Conservation (phyloP, 1,284 basidiomycete species). For the Leccinum pallidistipes region DNA sequence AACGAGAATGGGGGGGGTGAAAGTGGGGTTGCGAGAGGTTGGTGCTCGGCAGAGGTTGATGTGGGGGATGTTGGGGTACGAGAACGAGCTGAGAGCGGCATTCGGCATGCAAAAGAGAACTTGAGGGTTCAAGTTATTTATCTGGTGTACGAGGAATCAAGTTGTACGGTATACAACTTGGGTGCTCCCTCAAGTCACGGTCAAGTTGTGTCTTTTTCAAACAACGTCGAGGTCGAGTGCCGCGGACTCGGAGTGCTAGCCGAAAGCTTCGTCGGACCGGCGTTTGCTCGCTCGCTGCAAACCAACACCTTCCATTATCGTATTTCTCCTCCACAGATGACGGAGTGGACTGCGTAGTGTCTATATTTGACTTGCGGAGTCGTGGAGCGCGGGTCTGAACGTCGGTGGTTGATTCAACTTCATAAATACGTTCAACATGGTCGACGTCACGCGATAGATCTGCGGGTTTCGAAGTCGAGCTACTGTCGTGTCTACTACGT, state of each 20-base stretch:
- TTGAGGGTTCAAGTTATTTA: neutral
- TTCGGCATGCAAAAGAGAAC: slow-evolving; percentile 13
- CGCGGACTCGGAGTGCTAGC: neutral
- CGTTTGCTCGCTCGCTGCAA: no score
- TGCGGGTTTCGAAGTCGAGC: no score
- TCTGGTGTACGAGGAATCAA: neutral
- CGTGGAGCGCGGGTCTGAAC: no score
- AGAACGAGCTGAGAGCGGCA: slow-evolving; percentile 23
- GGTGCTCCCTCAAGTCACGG: neutral
- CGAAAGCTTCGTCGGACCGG: no score
- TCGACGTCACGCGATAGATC: no score
- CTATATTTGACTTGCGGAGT: no score
- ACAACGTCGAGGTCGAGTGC: neutral
- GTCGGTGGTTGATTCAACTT: no score
- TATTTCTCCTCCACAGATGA: no score
- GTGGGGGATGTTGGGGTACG: slow-evolving; percentile 15
- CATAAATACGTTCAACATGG: no score
- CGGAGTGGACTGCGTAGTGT: no score
- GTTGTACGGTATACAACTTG: neutral
- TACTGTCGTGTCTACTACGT: no score
- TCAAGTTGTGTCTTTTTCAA: neutral
- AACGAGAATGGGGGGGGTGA: slow-evolving; percentile 39
- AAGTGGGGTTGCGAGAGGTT: slow-evolving; percentile 35
- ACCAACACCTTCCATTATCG: no score
- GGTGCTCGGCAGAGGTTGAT: slow-evolving; percentile 16